Evolutionary conservation across 805 yeast genomes (phyloP).

Genomic region (Kazachstania psychrophila): DNA sequence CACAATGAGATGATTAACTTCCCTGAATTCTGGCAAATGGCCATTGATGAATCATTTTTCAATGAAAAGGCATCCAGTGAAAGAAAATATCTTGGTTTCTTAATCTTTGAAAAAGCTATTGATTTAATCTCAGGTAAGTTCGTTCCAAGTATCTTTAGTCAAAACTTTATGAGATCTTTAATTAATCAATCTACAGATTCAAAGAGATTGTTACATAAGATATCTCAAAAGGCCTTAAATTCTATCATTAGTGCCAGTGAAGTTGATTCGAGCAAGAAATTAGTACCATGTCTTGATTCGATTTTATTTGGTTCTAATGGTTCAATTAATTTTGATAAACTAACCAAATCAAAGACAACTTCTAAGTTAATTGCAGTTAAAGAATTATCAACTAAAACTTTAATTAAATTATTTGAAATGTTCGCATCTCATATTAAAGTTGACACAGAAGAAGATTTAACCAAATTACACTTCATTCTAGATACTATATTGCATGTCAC

Average conservation of each 20-base stretch:
- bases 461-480: slow-evolving; percentile 41
- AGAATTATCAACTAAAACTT: slow-evolving; percentile 10
- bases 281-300: slow-evolving; percentile 27
- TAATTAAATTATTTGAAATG: slow-evolving; percentile 19
- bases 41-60: slow-evolving; percentile 74
- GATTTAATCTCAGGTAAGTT: slow-evolving; percentile 17
- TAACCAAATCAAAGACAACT: slow-evolving; percentile 64
- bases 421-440: slow-evolving; percentile 7
- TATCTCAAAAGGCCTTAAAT: slow-evolving; percentile 46
- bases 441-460: slow-evolving; percentile 6
- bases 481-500: slow-evolving; percentile 50
- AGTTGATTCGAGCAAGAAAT: slow-evolving; percentile 28
- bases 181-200: slow-evolving; percentile 66
- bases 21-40: slow-evolving; percentile 68
- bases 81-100: slow-evolving; percentile 79
- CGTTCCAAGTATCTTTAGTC: slow-evolving; percentile 38
- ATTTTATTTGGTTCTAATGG: slow-evolving; percentile 41
- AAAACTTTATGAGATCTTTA: slow-evolving; percentile 60
- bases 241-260: slow-evolving; percentile 35
- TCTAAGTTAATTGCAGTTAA: slow-evolving; percentile 33
- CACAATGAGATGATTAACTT: slow-evolving; percentile 30
- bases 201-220: slow-evolving; percentile 56
- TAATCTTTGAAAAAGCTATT: slow-evolving; percentile 49
- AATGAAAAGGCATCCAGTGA: slow-evolving; percentile 71
- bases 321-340: slow-evolving; percentile 60